Conservation (phyloP, 202 grass and related monocot genomes). For the Hordeum pubiflorum region DNA sequence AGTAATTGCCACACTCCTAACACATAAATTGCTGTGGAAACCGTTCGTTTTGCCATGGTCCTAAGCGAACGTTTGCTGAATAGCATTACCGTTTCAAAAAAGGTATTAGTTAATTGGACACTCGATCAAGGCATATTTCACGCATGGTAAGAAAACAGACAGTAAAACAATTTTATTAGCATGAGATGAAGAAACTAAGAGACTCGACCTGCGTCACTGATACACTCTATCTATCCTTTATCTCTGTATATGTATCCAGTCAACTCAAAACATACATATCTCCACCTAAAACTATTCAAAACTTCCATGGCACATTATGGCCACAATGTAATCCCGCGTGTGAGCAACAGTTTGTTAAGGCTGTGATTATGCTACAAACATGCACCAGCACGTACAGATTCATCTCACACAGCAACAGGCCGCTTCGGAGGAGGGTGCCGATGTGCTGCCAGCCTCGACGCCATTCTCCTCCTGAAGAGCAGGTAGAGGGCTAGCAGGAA, state of each 20-base stretch:
- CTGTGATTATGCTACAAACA: not conserved
- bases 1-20: too few species aligned
- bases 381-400: not conserved
- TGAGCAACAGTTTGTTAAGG: not conserved
- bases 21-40: too few species aligned
- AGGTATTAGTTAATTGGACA: too few species aligned
- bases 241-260: not conserved
- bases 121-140: too few species aligned
- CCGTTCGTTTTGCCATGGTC: too few species aligned
- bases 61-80: too few species aligned
- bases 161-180: too few species aligned
- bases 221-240: not conserved
- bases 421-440: conserved; percentile 35
- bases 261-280: not conserved
- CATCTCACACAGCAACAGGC: conserved; percentile 34
- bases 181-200: too few species aligned
- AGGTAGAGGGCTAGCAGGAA: conserved; percentile 41
- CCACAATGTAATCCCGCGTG: not conserved
- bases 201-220: not conserved
- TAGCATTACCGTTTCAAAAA: too few species aligned
- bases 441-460: conserved; percentile 28
- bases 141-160: too few species aligned
- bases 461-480: conserved; percentile 51
- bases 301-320: not conserved
- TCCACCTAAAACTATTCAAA: not conserved